Evolutionary conservation across 768 basidiomycete species (phyloP).

Genomic region (Boletus rubroflammeus): DNA sequence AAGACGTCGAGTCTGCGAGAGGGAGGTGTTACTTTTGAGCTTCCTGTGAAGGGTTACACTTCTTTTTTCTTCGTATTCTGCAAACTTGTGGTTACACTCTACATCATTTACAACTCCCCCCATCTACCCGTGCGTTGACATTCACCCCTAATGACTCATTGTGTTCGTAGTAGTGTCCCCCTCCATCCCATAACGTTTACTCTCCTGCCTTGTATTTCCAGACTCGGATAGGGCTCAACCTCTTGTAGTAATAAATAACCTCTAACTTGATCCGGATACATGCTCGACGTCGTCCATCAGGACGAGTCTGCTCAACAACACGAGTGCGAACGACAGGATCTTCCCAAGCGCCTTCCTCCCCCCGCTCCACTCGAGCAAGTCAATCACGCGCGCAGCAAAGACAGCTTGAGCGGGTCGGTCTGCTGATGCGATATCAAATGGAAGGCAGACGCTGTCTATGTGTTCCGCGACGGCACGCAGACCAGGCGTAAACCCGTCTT

Average conservation of each 20-base stretch:
- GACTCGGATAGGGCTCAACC: conserved; percentile 1
- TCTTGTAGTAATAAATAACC: conserved; percentile 5
- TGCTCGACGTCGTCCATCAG: neutral
- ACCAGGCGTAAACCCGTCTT: conserved; percentile 64
- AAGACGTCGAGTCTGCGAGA: conserved; percentile 14
- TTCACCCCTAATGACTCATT: neutral
- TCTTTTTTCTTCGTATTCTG: neutral
- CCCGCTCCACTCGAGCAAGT: conserved; percentile 37
- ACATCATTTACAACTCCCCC: neutral
- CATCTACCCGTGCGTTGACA: neutral
- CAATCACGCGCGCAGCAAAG: conserved; percentile 35
- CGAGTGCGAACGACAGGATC: conserved; percentile 16
- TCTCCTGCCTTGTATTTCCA: neutral
- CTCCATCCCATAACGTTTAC: neutral
- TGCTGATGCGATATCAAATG: conserved; percentile 43
- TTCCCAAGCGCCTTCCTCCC: conserved; percentile 31
- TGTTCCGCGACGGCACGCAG: conserved; percentile 33
- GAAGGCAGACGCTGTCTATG: conserved; percentile 32
- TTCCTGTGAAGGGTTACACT: conserved; percentile 8
- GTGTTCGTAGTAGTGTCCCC: conserved; percentile 5
- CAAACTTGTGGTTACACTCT: neutral
- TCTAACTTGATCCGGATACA: neutral
- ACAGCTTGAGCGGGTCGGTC: conserved; percentile 27
- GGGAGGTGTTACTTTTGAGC: conserved; percentile 20
- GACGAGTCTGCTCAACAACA: conserved; percentile 2